A percentile compares a stretch with the other conserved stretches of the same genome.
Conservation (phyloP, 345 rosid genomes). For the Dimocarpus longan region DNA sequence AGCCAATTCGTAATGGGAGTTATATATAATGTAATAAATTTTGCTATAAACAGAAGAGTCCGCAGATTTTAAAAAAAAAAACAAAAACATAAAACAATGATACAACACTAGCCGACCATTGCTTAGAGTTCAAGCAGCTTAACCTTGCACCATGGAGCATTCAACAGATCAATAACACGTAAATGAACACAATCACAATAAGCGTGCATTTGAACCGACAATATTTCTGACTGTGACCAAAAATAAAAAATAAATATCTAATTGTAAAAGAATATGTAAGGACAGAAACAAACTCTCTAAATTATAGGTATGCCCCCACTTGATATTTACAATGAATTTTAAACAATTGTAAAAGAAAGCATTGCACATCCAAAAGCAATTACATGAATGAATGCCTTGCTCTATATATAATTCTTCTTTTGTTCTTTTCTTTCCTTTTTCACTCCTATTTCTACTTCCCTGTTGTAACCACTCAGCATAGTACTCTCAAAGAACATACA, state of each 20-base stretch:
- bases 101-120: too few species aligned
- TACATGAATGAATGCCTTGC: slow-evolving; percentile 35
- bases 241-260: neutral
- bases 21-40: neutral
- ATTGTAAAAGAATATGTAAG: neutral
- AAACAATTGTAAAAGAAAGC: slow-evolving; percentile 1
- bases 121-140: too few species aligned
- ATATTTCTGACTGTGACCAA: neutral
- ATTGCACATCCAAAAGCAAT: slow-evolving; percentile 17
- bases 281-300: neutral
- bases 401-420: slow-evolving; percentile 21
- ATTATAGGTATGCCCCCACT: slow-evolving; percentile 12
- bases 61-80: too few species aligned
- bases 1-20: too few species aligned
- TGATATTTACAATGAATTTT: slow-evolving; percentile 32
- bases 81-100: too few species aligned
- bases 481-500: slow-evolving; percentile 33
- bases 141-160: too few species aligned
- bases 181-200: neutral
- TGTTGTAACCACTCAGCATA: slow-evolving; percentile 33
- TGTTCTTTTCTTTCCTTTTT: neutral
- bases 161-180: too few species aligned
- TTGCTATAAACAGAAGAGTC: too few species aligned
- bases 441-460: slow-evolving; percentile 28
- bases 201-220: neutral